phyloP scores from a whole-genome alignment of 2,329 filamentous ascomycete species.

The Pseudogymnoascus sp. region DNA sequence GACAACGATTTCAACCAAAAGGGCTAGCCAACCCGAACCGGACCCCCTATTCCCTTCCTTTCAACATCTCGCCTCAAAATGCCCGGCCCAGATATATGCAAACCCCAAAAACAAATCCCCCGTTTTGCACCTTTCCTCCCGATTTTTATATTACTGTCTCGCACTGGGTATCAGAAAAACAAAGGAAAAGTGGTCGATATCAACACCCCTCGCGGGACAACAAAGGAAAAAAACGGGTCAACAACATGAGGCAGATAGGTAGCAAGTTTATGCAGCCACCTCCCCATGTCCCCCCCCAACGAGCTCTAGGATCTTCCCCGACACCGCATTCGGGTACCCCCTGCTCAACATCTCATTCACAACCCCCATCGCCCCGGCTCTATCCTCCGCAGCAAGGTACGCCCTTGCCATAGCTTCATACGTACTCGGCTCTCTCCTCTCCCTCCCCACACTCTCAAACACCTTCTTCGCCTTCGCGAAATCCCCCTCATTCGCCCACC shows the following conservation, averaged over 20 bases:
- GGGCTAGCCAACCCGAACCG: background rate
- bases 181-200: background rate
- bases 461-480: slow-evolving; percentile 70
- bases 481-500: slow-evolving; percentile 80
- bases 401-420: slow-evolving; percentile 98
- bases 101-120: background rate
- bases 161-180: background rate
- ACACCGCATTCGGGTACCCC: slow-evolving; percentile 85
- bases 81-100: too few relatives aligned
- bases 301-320: slow-evolving; percentile 87
- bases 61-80: too few relatives aligned
- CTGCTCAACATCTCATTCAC: slow-evolving; percentile 85
- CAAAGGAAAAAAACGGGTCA: too few relatives aligned
- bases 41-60: too few relatives aligned
- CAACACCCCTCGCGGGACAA: background rate
- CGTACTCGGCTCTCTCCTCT: slow-evolving; percentile 88
- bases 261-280: too few relatives aligned
- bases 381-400: slow-evolving; percentile 76
- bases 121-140: background rate
- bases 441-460: slow-evolving; percentile 68
- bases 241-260: background rate
- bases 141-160: background rate
- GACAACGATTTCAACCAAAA: background rate
- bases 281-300: slow-evolving; percentile 41
- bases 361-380: slow-evolving; percentile 64